A percentile compares a stretch with the other conserved stretches of the same genome.
Evolutionary conservation across 208 protist species (phyloP).

Genomic region (Crithidia mellificae): DNA sequence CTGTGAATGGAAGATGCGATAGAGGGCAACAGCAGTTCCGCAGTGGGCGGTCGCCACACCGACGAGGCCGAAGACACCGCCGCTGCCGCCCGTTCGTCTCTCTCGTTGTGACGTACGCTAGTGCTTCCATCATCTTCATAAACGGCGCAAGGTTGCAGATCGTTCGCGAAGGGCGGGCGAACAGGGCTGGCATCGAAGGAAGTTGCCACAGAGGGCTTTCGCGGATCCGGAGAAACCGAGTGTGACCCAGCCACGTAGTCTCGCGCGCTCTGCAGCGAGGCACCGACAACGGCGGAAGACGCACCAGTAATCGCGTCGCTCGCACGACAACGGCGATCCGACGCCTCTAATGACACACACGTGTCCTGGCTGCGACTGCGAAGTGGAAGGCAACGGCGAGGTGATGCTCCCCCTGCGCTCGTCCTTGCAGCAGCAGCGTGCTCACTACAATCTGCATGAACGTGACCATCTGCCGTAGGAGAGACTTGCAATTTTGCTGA

Average conservation of each 20-base stretch:
- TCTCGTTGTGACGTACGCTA: too few species aligned
- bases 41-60: background rate
- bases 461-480: too few species aligned
- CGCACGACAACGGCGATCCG: background rate
- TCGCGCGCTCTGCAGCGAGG: background rate
- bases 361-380: background rate
- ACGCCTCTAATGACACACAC: background rate
- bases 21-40: background rate
- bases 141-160: background rate
- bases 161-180: background rate
- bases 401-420: too few species aligned
- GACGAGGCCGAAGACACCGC: background rate
- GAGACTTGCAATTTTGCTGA: background rate
- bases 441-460: too few species aligned
- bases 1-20: constrained; percentile 14
- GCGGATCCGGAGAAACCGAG: constrained; percentile 10
- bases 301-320: background rate
- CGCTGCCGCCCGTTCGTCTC: too few species aligned
- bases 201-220: background rate
- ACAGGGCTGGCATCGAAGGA: background rate
- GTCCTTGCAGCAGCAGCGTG: background rate
- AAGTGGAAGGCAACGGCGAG: background rate
- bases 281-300: too few species aligned
- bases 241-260: background rate
- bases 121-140: background rate